Evolutionary conservation across 441 rosid genomes (phyloP).

Genomic region (Euphorbia corollata): DNA sequence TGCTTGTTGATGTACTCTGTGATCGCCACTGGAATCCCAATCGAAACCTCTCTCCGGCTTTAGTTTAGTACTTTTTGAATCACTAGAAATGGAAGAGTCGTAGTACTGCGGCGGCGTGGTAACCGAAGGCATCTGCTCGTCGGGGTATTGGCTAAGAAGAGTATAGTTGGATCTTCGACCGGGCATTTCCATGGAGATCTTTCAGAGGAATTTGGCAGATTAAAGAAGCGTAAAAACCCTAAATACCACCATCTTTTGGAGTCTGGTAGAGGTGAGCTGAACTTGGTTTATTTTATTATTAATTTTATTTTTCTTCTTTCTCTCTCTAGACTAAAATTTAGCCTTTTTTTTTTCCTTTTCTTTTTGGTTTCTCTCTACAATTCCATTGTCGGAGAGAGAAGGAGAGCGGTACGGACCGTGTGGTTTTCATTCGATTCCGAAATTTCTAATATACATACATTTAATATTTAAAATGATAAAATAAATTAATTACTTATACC

Average conservation of each 20-base stretch:
- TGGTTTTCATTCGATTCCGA: constrained; percentile 30
- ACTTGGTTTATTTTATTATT: constrained; percentile 14
- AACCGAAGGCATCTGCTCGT: constrained; percentile 43
- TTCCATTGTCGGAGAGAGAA: constrained; percentile 32
- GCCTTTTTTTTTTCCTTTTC: constrained; percentile 2
- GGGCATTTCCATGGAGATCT: constrained; percentile 73
- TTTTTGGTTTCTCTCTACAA: constrained; percentile 31
- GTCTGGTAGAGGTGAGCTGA: constrained; percentile 23
- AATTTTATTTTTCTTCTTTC: constrained; percentile 7
- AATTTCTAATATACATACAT: constrained; percentile 26
- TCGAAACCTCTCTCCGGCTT: constrained; percentile 41
- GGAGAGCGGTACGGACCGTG: constrained; percentile 18
- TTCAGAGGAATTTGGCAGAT: background rate
- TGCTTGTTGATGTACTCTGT: constrained; percentile 35
- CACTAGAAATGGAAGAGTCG: constrained; percentile 61
- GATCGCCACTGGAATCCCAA: constrained; percentile 58
- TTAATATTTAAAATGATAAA: background rate
- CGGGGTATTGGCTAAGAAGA: constrained; percentile 69
- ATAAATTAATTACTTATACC: no score
- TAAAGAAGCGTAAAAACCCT: constrained; percentile 38
- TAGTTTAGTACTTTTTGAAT: constrained; percentile 30
- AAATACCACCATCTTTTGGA: constrained; percentile 40
- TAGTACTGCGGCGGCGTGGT: constrained; percentile 40
- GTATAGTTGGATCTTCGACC: constrained; percentile 82
- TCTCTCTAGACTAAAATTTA: constrained; percentile 20